Base-by-base conservation (phyloP, 2,329 filamentous ascomycete species). In the Hirsutella rhossiliensis region DNA sequence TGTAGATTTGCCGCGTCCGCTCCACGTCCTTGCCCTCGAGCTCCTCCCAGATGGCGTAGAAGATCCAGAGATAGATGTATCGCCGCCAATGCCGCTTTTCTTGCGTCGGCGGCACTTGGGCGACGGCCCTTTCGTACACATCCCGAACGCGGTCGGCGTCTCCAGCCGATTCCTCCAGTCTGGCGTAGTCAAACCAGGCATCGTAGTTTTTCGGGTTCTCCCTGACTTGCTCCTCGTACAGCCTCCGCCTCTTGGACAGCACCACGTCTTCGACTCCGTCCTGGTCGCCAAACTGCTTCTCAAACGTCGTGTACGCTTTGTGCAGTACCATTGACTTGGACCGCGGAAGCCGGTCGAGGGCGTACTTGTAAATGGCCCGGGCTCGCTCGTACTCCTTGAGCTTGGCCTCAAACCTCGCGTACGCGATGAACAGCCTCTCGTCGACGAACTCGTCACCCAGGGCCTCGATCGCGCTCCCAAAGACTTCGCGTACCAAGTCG, bases 141-240 rank as follows among this genome's bases (percentile, higher is more conserved):
- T 98, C 92, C 30, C 92, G 80, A 2, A 95, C 82, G 37, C 86
- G 80, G 50, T 94, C 88, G 1, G 77, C 67, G 58, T 96, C 85
- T 9, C 86, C 85, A 1, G 86, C 82, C 0, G 80, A 78, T 64
- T 98, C 92, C 62, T 98, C 92, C 7, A 98, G 68, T 8, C 86
- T 77, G 23, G 89, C 88, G 62, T 90, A 95, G 63, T 97, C 92
- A 54, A 98, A 90, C 92, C 92, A 98, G 12, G 82, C 77, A 58
- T 98, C 92, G 68, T 98, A 98, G 63, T 96, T 96, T 57, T 94
- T 92, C 2, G 89, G 79, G 56, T 95, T 97, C 58, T 94, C 85
- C 56, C 88, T 90, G 52, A 97, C 78, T 57, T 92, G 84, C 53
- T 95, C 87, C 63, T 98, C 92, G 63, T 98, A 98, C 49, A 92